Conservation (phyloP, 2,329 filamentous ascomycete species). For the Calonectria honghensis region DNA sequence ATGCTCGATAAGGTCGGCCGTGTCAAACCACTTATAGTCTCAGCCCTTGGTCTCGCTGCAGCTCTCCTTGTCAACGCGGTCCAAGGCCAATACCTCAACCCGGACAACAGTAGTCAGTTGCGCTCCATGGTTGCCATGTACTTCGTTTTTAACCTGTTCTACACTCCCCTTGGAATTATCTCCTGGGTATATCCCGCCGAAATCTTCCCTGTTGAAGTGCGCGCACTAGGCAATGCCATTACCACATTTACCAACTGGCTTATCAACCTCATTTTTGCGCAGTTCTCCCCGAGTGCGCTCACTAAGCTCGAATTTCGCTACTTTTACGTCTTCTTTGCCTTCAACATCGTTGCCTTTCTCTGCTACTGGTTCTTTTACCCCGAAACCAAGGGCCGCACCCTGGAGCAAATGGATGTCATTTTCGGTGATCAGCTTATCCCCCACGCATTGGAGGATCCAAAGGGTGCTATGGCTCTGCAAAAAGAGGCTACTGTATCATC, state of each 20-base stretch:
- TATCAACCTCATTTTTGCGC: constrained; percentile 67
- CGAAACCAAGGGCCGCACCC: constrained; percentile 38
- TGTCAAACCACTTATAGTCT: constrained; percentile 67
- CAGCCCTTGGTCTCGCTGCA: constrained; percentile 55
- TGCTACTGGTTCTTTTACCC: constrained; percentile 48
- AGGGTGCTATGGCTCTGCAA: constrained; percentile 39
- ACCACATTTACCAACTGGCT: constrained; percentile 57
- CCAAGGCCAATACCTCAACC: constrained; percentile 53
- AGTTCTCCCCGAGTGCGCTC: constrained; percentile 68
- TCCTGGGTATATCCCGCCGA: constrained; percentile 63
- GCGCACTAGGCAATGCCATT: constrained; percentile 55
- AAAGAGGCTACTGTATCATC: constrained; percentile 30
- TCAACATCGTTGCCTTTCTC: constrained; percentile 51
- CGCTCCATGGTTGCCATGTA: constrained; percentile 59
- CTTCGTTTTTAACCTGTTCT: constrained; percentile 58
- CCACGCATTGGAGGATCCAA: constrained; percentile 41
- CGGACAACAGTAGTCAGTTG: constrained; percentile 51
- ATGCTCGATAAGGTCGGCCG: constrained; percentile 68
- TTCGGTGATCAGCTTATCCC: constrained; percentile 43
- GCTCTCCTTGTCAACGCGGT: constrained; percentile 56
- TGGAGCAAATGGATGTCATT: constrained; percentile 42
- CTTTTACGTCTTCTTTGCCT: constrained; percentile 58
- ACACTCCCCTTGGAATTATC: constrained; percentile 65
- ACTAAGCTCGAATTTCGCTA: constrained; percentile 66
- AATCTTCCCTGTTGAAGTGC: constrained; percentile 62